phyloP scores from a whole-genome alignment of 129 eudicot genomes.

The Solidago caesia region DNA sequence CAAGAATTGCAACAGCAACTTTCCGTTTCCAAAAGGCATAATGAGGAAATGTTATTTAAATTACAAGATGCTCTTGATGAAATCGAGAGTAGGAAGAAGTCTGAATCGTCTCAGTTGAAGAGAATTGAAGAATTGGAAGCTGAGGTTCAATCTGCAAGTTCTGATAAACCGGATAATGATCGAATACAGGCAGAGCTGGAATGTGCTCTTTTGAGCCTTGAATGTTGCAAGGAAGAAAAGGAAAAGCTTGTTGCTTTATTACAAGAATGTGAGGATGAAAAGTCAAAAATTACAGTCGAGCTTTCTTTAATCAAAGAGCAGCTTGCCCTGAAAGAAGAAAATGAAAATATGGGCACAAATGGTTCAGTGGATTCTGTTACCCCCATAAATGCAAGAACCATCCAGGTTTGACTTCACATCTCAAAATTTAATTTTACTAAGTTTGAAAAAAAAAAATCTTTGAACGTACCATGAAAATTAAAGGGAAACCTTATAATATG shows the following conservation, averaged over 20 bases:
- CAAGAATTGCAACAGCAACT: constrained; percentile 85
- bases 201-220: constrained; percentile 78
- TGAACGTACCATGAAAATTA: background rate
- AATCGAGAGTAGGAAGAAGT: constrained; percentile 60
- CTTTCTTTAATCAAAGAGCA: constrained; percentile 44
- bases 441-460: background rate
- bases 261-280: constrained; percentile 56
- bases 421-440: background rate
- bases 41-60: constrained; percentile 86
- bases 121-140: constrained; percentile 80
- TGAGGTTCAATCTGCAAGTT: constrained; percentile 45
- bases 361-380: constrained; percentile 4
- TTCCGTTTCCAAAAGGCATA: constrained; percentile 72
- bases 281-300: constrained; percentile 39
- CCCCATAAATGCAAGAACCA: constrained; percentile 24
- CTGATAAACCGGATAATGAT: constrained; percentile 74
- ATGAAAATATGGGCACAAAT: constrained; percentile 9
- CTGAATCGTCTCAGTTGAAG: constrained; percentile 59
- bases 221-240: constrained; percentile 97
- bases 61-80: constrained; percentile 88
- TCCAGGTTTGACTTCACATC: constrained; percentile 38
- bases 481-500: background rate
- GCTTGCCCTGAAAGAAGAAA: constrained; percentile 33
- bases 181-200: constrained; percentile 75
- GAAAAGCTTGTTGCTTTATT: constrained; percentile 61